Evolutionary conservation across 2,329 filamentous ascomycete species (phyloP).

Genomic region (Talaromyces amestolkiae): DNA sequence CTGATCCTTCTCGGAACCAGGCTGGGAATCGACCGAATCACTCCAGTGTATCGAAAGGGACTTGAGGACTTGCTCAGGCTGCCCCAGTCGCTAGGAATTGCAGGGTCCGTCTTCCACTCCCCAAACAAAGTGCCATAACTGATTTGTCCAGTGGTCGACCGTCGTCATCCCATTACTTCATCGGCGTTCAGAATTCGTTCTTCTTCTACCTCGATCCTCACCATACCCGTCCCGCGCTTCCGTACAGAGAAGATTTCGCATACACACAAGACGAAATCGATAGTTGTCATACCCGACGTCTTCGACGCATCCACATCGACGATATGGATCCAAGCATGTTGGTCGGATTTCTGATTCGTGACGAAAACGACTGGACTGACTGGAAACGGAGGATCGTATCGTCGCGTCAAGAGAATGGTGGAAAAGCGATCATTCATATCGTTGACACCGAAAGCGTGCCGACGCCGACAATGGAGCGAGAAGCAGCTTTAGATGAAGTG

Average conservation of each 20-base stretch:
- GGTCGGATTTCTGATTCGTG: constrained; percentile 82
- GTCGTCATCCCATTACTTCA: constrained; percentile 79
- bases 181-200: constrained; percentile 69
- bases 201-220: constrained; percentile 97
- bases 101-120: constrained; percentile 61
- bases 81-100: constrained; percentile 91
- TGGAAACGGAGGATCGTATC: constrained; percentile 77
- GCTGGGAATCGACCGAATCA: constrained; percentile 90
- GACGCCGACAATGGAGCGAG: constrained; percentile 57
- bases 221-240: constrained; percentile 72
- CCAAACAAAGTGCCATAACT: constrained; percentile 8
- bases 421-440: constrained; percentile 83
- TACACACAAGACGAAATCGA: constrained; percentile 70
- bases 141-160: constrained; percentile 69
- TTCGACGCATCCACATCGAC: constrained; percentile 76
- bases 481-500: constrained; percentile 81
- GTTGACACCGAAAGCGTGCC: constrained; percentile 65
- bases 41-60: constrained; percentile 92
- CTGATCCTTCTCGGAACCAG: constrained; percentile 85
- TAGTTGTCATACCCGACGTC: constrained; percentile 80
- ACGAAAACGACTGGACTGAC: constrained; percentile 76
- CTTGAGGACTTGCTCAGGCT: constrained; percentile 80
- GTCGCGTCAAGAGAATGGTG: constrained; percentile 52
- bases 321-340: constrained; percentile 99
- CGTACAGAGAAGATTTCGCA: constrained; percentile 55